A percentile compares a stretch with the other conserved stretches of the same genome.
phyloP scores from a whole-genome alignment of 148 eudicot genomes.

The Rhododendron ovatum region DNA sequence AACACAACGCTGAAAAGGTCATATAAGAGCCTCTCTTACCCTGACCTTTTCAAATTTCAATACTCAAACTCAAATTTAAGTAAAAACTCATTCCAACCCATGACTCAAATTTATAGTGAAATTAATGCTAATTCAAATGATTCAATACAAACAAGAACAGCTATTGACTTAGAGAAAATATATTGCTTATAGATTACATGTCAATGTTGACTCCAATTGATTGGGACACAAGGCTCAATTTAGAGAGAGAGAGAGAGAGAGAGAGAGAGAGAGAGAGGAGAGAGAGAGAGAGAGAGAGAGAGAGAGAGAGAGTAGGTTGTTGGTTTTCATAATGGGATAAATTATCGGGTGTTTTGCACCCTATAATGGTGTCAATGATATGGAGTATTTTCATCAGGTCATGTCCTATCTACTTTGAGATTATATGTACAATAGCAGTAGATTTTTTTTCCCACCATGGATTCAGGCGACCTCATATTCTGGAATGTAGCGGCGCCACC shows the following conservation, averaged over 20 bases:
- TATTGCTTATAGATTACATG: not conserved
- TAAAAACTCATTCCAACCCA: not conserved
- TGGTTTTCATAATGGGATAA: too few relatives aligned
- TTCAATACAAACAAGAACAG: not conserved
- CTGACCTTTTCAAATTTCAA: not conserved
- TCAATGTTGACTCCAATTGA: not conserved
- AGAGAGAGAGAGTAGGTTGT: not conserved
- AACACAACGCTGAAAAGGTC: too few relatives aligned
- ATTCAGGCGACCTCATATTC: not conserved
- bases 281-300: too few relatives aligned
- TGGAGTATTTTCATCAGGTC: too few relatives aligned
- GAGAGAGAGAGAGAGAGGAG: too few relatives aligned
- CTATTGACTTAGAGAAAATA: not conserved
- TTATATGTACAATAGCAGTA: not conserved
- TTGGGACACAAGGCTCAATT: not conserved
- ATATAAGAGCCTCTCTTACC: not conserved
- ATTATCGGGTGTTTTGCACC: not conserved
- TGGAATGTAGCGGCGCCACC: not conserved
- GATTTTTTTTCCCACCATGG: not conserved
- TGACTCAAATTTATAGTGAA: not conserved
- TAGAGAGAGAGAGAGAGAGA: too few relatives aligned
- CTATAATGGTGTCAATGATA: not conserved
- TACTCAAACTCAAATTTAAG: not conserved
- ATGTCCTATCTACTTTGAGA: not conserved
- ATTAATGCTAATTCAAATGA: too few relatives aligned